Evolutionary conservation across 306 rosid species (phyloP), one percentile per base, ranked within the genome.

Genomic region (Calophaca sinica): DNA sequence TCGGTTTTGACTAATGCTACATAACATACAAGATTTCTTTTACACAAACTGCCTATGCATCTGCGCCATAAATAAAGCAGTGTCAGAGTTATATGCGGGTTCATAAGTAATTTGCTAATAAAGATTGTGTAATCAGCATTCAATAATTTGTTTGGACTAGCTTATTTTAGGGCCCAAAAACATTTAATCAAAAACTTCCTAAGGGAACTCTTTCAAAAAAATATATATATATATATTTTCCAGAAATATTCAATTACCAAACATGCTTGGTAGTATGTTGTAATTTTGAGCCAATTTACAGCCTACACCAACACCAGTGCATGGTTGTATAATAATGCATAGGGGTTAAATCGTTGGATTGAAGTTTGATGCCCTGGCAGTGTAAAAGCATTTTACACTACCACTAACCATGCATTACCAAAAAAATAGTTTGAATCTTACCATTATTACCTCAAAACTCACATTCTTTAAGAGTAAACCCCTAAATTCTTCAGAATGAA

Each of bases 1-100:
- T 38, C 4, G 9, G 75, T 11, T 53, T 62, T 54, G 11, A 52
- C 10, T 54, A 20, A 65, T 42, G 73, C 66, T 60, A 66, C 39
- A 42, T 53, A 66, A 66, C 39, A 42, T 53, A 66, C 61, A 45
- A 28, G 9, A 28, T 39, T 58, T 78, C 28, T 28, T 38, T 8
- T 4, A 29, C 53, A 70, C 55, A 31, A 51, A 61, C 29, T 13
- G 20, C 29, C 39, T 4, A 70, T 7, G 13, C 39, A 78, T 62
- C 66, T 20, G 51, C 69, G 13, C 73, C 65, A 70, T 15, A 78
- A 50, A 31, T 28, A 50, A 62, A 70, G 32, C 29, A 13, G 36
- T 28, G 29, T 10, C 11, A 33, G 35, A 61, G 38, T 10, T 11
- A 62, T 31, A 62, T 6, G 52, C 52, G 20, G 29, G n/a, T 49